These are phyloP conservation scores for Cladosporium sp. DNA, from an alignment of 2,329 filamentous ascomycete genomes.

Conservation along the genomic window DNA sequence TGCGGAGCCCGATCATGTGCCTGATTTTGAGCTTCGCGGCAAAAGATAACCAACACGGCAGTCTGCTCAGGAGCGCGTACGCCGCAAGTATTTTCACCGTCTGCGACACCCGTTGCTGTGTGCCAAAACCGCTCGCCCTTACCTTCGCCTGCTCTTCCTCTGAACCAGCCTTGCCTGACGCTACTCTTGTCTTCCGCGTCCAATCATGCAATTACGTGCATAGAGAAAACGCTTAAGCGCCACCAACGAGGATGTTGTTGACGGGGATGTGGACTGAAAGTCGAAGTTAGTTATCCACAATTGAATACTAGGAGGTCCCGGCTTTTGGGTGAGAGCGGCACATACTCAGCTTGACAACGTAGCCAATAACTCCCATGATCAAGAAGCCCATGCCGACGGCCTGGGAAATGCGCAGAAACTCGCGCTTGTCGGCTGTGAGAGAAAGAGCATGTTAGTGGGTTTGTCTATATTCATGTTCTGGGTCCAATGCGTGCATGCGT, in stretches of 20 bases:
- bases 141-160: neutral
- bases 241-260: slow-evolving; percentile 69
- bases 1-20: neutral
- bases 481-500: neutral
- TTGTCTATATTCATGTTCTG: neutral
- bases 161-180: neutral
- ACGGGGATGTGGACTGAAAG: slow-evolving; percentile 64
- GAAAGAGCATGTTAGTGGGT: neutral
- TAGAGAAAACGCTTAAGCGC: slow-evolving; percentile 51
- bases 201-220: neutral
- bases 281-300: neutral
- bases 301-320: too few species aligned
- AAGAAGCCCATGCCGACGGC: slow-evolving; percentile 70
- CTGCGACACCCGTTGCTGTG: neutral
- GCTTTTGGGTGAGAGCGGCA: neutral
- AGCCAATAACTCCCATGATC: slow-evolving; percentile 69
- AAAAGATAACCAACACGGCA: neutral
- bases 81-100: neutral
- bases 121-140: neutral
- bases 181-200: neutral
- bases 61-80: neutral
- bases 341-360: slow-evolving; percentile 69
- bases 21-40: neutral
- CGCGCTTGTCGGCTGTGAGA: slow-evolving; percentile 54
- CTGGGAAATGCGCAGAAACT: slow-evolving; percentile 61